These are phyloP conservation scores for Helminthosporium solani DNA, from an alignment of 2,329 filamentous ascomycete genomes.

Conservation along the genomic window DNA sequence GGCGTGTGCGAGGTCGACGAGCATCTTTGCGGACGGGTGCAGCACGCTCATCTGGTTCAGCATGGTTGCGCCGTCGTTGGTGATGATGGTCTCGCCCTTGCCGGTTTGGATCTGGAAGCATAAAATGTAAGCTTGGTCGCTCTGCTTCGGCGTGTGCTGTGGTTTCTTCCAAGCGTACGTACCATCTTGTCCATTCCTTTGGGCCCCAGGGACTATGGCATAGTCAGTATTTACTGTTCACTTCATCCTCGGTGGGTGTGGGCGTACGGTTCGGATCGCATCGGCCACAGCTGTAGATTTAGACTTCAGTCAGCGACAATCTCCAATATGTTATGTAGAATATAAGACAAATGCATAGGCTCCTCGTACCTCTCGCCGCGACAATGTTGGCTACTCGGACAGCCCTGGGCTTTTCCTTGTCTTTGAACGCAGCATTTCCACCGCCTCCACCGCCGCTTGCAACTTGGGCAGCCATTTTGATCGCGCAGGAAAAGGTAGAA, in stretches of 20 bases:
- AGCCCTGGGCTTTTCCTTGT: conserved; percentile 98
- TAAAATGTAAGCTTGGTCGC: conserved; percentile 18
- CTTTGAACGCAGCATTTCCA: conserved; percentile 69
- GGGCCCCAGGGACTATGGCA: conserved; percentile 73
- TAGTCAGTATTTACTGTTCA: conserved; percentile 22
- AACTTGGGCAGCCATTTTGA: conserved; percentile 38
- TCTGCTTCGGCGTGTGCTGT: too few relatives aligned
- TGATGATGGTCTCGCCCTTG: conserved; percentile 97
- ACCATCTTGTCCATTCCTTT: conserved; percentile 99
- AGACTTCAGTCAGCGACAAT: conserved; percentile 24
- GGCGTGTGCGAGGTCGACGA: conserved; percentile 93
- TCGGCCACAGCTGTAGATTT: conserved; percentile 81
- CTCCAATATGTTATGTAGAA: conserved; percentile 18
- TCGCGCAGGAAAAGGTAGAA: conserved; percentile 3
- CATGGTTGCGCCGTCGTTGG: conserved; percentile 99
- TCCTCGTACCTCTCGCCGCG: conserved; percentile 77
- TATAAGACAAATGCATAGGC: too few relatives aligned
- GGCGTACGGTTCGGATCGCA: conserved; percentile 80
- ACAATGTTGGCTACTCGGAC: conserved; percentile 96
- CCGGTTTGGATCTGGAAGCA: conserved; percentile 74
- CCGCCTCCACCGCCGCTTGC: conserved; percentile 40
- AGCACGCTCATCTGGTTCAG: conserved; percentile 98
- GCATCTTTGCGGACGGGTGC: conserved; percentile 99
- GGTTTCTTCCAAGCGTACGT: conserved; percentile 13
- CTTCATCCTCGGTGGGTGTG: conserved; percentile 21